Evolutionary conservation across 352 stramenopile genomes (phyloP), one percentile per base, ranked within the genome.

Genomic region (Phytophthora pseudosyringae): DNA sequence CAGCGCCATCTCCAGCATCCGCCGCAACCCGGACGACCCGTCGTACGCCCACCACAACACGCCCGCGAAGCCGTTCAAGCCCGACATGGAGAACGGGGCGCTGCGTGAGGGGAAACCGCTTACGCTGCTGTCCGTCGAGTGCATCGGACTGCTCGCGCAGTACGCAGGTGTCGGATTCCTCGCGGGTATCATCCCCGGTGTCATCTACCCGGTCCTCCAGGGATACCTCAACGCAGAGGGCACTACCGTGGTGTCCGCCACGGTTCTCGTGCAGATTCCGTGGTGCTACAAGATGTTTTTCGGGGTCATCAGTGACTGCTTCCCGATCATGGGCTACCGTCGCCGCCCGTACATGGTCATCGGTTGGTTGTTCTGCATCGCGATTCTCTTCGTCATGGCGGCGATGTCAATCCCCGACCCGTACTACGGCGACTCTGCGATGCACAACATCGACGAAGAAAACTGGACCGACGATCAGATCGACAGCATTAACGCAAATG

Each of bases 271-370:
- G 13, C 71, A 78, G 48, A 67, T 86, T 4, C 75, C 74, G 5
- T 86, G 70, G 64, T 81, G 59, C 11, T 78, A 81, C 64, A 86
- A 86, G 53, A 74, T 76, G 39, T 67, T 86, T 36, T 83, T 86
- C 48, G 76, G 70, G 18, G 50, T 83, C 8, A 44, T 81, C 26
- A 79, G 73, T 41, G 76, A 86, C 58, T 81, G 71, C 32, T 67
- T 83, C 21, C 76, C 76, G 9, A 81, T 86, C 36, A 51, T 72
- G 26, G 71, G 74, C 13, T 77, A 76, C 25, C 71, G 76, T 32
- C 68, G 76, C 13, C 73, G 74, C 8, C 76, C 74, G 6, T 86
- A 86, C 57, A 80, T 83, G 61, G 46, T 83, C 0, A 40, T 83
- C 3, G 76, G 76, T 10, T 86, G 76, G 76, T 6, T 67, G 3